These are phyloP conservation scores for Isatis lusitanica DNA, from an alignment of 441 rosid genomes.

Conservation along the genomic window DNA sequence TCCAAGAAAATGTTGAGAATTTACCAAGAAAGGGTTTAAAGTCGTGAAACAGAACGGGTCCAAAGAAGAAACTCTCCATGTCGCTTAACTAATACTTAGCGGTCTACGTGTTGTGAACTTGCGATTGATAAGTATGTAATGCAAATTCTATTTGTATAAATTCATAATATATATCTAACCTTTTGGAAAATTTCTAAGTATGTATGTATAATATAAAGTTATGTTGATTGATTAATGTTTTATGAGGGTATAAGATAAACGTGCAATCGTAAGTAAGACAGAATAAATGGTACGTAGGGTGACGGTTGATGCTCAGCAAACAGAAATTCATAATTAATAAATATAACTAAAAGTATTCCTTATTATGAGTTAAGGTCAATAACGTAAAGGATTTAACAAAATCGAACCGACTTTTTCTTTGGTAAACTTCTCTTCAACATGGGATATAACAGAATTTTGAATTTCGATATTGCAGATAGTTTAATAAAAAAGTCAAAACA, in stretches of 20 bases:
- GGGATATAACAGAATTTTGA: neutral
- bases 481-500: neutral
- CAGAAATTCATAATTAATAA: neutral
- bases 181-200: neutral
- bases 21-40: neutral
- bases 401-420: neutral
- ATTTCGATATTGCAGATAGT: neutral
- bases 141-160: neutral
- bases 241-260: neutral
- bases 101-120: neutral
- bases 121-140: neutral
- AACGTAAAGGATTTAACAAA: neutral
- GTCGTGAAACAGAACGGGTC: slow-evolving; percentile 1
- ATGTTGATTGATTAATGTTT: neutral
- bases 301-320: slow-evolving; percentile 1
- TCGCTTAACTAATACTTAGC: neutral
- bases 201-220: neutral
- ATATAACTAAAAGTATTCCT: no score
- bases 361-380: neutral
- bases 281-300: neutral
- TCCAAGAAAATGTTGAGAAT: neutral
- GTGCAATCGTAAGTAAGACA: neutral
- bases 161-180: neutral
- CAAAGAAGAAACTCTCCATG: neutral
- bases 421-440: neutral